Base-by-base conservation (phyloP, 306 rosid genomes). In the Calophaca sinica region DNA sequence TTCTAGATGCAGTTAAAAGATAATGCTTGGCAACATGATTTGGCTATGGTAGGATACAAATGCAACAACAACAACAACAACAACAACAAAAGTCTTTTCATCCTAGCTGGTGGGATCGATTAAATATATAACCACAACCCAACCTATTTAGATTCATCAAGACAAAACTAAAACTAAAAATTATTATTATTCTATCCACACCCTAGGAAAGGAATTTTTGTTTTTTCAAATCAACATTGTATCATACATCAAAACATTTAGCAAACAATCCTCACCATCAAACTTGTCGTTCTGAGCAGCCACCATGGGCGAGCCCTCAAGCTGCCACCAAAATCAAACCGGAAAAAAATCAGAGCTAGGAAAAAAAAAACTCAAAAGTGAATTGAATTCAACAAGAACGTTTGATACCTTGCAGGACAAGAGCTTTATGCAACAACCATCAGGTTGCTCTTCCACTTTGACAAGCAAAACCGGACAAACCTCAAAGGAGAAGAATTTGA, bases 241-340 rank as follows among this genome's bases (percentile, higher is more conserved):
- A 14, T 3, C 48, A 58, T 32, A 7, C 52, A 70, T 29, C 13
- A 35, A 9, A 6, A 44, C 4, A 73, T 31, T 26, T 28, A 74
- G 41, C 46, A 63, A 33, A 29, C 42, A 38, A 64, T 54, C 20
- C 88, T 86, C 75, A 91, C 98, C 96, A 32, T 90, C 90, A 75
- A 94, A 94, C 74, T 94, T 94, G 77, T 90, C 96, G 59, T 94
- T 94, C 87, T 94, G 98, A 5, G 92, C 88, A 49, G 87, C 96
- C 15, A 92, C 90, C 5, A 90, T 83, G 0, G 97, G 96, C 4
- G 97, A 94, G 5, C 97, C 98, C 80, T 94, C 96, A 0, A 91
- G 94, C 97, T 93, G 89, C 54, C 67, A 50, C 35, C 76, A 28
- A 31, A 15, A 31, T 32, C 7, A 67, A 50, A 87, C 57, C 26